These are phyloP conservation scores for Acanthamoeba culbertsoni DNA, from an alignment of 208 protist genomes.

Conservation along the genomic window DNA sequence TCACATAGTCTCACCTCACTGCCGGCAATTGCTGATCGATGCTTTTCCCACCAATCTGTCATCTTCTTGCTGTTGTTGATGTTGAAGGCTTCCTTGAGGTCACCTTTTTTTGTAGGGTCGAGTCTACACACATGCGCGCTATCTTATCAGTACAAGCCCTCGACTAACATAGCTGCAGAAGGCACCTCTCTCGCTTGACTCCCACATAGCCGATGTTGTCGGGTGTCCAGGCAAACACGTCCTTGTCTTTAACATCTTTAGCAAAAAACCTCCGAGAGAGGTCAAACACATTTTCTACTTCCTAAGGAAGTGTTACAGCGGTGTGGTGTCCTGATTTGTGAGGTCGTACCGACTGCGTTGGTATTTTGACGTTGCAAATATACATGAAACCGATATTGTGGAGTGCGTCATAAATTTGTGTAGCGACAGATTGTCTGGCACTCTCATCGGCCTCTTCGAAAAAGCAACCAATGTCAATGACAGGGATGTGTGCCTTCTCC, in stretches of 20 bases:
- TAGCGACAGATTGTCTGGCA: neutral
- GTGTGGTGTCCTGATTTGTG: too few species aligned
- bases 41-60: neutral
- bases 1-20: neutral
- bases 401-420: neutral
- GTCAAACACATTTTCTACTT: neutral
- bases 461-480: neutral
- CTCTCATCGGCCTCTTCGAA: neutral
- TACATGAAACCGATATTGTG: slow-evolving; percentile 46
- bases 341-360: too few species aligned
- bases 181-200: slow-evolving; percentile 4
- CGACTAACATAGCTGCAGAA: neutral
- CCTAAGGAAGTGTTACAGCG: too few species aligned
- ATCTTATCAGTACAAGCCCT: too few species aligned
- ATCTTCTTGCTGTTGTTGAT: neutral
- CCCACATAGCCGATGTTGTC: slow-evolving; percentile 39
- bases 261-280: slow-evolving; percentile 8
- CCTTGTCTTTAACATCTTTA: neutral
- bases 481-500: neutral
- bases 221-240: neutral
- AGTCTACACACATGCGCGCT: neutral
- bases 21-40: neutral
- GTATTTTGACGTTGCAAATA: neutral
- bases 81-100: slow-evolving; percentile 55
- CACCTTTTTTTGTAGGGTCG: neutral